Base-by-base conservation (phyloP, 257 asterid genomes). In the Salvia rosmarinus region DNA sequence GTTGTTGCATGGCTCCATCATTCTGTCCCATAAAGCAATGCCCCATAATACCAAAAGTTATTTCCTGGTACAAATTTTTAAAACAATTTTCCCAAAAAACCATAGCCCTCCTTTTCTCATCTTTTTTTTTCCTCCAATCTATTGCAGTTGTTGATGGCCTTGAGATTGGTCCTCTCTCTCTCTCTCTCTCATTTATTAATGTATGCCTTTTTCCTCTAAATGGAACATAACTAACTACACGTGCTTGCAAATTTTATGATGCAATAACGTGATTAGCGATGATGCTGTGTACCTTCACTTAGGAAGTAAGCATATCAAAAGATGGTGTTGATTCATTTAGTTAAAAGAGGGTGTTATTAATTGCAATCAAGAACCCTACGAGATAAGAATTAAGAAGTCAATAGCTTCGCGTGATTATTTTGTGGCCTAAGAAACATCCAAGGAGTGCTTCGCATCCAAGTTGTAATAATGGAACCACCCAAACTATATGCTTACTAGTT, bases 1-100 rank as follows among this genome's bases (percentile, higher is more conserved):
- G 78, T 64, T 4, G 86, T 73, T 79, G 79, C 81, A 78, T 81
- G 82, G 82, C 75, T 77, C 75, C 59, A 79, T 82, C 86, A 79
- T 82, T 79, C 71, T 79, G 82, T 76, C 82, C 73, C 80, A 61
- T 19, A 71, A 81, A 75, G 74, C 20, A 10, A 37, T 21, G 35
- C 20, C 72, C 57, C 70, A 35, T 47, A 61, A 39, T 40, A 2
- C 32, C 16, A 54, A 54, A 52, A 65, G 60, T 46, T 34, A 51
- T 52, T 76, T 72, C 74, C 76, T 73, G 69, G 61, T 67, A 56
- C 81, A 68, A 55, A 10, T 63, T 60, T 70, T 1, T 16, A 12
- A 8, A 70, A 39, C 49, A n/a, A n/a, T 67, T 65, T 56, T 14
- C 52, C 58, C 76, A 37, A 76, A 61, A 37, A 63, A 64, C 78